Conservation (phyloP, 108 stramenopile genomes). For the Skeletonema potamos region DNA sequence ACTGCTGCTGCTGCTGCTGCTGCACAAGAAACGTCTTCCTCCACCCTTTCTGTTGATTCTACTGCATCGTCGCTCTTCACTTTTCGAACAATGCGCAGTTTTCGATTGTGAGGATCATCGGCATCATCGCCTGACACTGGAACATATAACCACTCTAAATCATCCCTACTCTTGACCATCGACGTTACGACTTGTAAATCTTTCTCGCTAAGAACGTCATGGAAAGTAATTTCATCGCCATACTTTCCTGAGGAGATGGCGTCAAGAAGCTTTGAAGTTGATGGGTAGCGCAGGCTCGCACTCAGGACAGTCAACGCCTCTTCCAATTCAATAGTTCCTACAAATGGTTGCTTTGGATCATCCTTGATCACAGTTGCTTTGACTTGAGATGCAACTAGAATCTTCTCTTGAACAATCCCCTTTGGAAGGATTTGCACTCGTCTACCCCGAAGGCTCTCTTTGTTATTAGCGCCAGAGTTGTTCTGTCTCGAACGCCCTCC, state of each 20-base stretch:
- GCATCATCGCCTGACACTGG: conserved; percentile 10
- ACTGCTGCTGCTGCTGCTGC: no score
- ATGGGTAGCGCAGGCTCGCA: conserved; percentile 59
- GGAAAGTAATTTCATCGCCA: conserved; percentile 53
- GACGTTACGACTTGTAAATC: conserved; percentile 59
- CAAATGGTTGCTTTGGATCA: conserved; percentile 61
- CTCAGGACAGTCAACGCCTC: conserved; percentile 25
- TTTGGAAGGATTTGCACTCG: conserved; percentile 62
- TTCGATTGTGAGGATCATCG: conserved; percentile 42
- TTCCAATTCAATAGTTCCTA: conserved; percentile 61
- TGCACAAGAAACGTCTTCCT: conserved; percentile 1
- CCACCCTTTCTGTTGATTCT: not conserved
- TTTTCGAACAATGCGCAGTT: conserved; percentile 49
- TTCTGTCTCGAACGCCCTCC: conserved; percentile 17
- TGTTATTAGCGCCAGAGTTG: conserved; percentile 32
- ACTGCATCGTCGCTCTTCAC: not conserved
- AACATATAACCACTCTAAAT: conserved; percentile 40
- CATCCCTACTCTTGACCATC: conserved; percentile 53
- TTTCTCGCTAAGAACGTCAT: conserved; percentile 54
- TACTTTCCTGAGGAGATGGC: conserved; percentile 48
- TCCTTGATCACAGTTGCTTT: conserved; percentile 56
- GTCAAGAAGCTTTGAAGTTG: conserved; percentile 60
- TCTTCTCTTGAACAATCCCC: conserved; percentile 51
- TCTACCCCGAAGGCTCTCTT: conserved; percentile 74
- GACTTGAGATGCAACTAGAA: conserved; percentile 50